Evolutionary conservation across 176 grass and related monocot species (phyloP).

Genomic region (Aegilops umbellulata): DNA sequence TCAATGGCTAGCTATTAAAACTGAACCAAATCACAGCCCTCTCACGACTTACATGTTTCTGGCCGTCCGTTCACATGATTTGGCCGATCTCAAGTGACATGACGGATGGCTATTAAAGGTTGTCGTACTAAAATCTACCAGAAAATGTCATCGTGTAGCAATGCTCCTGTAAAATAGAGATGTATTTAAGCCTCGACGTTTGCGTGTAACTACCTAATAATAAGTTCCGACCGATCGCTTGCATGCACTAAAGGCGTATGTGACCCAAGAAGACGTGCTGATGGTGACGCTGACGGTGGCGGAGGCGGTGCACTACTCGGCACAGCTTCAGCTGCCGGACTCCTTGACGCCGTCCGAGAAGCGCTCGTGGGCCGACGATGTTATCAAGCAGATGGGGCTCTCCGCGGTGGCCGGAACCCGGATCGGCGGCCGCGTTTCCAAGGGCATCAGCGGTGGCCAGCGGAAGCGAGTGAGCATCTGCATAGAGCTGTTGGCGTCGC

Average conservation of each 20-base stretch:
- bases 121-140: too few species aligned
- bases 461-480: slow-evolving; percentile 40
- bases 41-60: too few species aligned
- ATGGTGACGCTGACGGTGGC: slow-evolving; percentile 39
- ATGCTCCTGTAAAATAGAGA: too few species aligned
- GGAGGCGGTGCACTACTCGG: slow-evolving; percentile 37
- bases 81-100: too few species aligned
- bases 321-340: slow-evolving; percentile 44
- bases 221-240: background rate
- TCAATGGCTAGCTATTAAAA: too few species aligned
- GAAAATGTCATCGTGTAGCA: too few species aligned
- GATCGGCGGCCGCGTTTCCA: slow-evolving; percentile 38
- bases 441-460: slow-evolving; percentile 48
- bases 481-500: slow-evolving; percentile 34
- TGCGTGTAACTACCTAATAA: background rate
- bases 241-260: slow-evolving; percentile 18
- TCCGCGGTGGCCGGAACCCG: background rate
- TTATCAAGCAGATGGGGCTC: slow-evolving; percentile 42
- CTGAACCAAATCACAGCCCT: too few species aligned
- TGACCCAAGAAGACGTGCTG: slow-evolving; percentile 38
- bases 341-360: slow-evolving; percentile 1
- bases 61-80: too few species aligned
- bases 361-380: slow-evolving; percentile 20
- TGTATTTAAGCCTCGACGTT: background rate
- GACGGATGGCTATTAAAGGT: too few species aligned